Conservation (phyloP, 2,329 filamentous ascomycete genomes). For the Aspergillus sp. region DNA sequence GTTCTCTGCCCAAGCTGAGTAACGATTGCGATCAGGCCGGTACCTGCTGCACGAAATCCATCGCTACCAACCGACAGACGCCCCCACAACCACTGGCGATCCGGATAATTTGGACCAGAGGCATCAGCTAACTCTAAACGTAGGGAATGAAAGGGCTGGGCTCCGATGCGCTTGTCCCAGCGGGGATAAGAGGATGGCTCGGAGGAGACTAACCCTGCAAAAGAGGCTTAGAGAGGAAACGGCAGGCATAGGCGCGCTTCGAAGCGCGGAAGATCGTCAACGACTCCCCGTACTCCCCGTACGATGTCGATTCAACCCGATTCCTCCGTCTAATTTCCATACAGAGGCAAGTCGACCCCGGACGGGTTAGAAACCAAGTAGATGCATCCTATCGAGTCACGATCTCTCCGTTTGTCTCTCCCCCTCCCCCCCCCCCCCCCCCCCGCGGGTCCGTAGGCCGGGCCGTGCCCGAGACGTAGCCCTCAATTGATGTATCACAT, state of each 20-base stretch:
- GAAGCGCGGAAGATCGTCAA: slow-evolving; percentile 1
- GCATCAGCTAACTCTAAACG: slow-evolving; percentile 1
- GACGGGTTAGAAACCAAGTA: not conserved
- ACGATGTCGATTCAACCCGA: not conserved
- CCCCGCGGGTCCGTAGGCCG: too few species aligned
- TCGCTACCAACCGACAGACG: not conserved
- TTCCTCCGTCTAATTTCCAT: not conserved
- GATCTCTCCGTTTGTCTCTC: too few species aligned
- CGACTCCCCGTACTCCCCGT: not conserved
- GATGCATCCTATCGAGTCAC: too few species aligned
- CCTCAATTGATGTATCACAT: slow-evolving; percentile 4
- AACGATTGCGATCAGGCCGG: slow-evolving; percentile 1
- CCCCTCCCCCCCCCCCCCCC: too few species aligned
- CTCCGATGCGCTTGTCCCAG: not conserved
- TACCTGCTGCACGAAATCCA: not conserved
- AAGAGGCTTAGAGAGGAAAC: not conserved
- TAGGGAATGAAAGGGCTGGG: not conserved
- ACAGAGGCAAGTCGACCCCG: not conserved
- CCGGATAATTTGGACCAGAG: slow-evolving; percentile 7
- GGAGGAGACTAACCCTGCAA: not conserved
- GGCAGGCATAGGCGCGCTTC: slow-evolving; percentile 1
- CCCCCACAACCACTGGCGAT: slow-evolving; percentile 9
- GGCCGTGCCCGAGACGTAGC: too few species aligned
- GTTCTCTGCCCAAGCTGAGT: not conserved
- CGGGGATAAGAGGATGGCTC: not conserved